phyloP scores from a whole-genome alignment of 352 stramenopile species.

The Phytophthora pisi region DNA sequence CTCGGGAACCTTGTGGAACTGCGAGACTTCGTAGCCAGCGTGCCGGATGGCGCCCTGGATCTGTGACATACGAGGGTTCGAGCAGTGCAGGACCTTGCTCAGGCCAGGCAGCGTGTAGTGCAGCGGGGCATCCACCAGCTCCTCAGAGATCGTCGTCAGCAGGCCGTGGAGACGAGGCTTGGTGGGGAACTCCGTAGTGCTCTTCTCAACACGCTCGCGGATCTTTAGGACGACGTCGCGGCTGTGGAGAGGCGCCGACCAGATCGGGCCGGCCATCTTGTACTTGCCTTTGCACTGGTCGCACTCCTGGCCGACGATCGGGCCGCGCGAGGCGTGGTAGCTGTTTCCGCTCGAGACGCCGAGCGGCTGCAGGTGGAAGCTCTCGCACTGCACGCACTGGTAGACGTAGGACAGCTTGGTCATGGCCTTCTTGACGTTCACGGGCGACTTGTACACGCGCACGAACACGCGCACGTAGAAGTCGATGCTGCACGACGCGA shows the following conservation, averaged over 20 bases:
- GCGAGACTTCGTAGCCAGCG: slow-evolving; percentile 96
- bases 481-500: slow-evolving; percentile 98
- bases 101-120: slow-evolving; percentile 97
- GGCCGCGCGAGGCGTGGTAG: slow-evolving; percentile 81
- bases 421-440: slow-evolving; percentile 94
- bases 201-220: slow-evolving; percentile 77
- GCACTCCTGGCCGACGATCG: slow-evolving; percentile 71
- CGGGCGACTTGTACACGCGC: slow-evolving; percentile 96
- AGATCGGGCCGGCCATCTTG: slow-evolving; percentile 97
- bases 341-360: slow-evolving; percentile 88
- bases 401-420: slow-evolving; percentile 90
- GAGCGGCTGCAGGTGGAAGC: slow-evolving; percentile 96
- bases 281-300: slow-evolving; percentile 86
- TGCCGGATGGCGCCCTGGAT: slow-evolving; percentile 95
- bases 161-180: slow-evolving; percentile 94
- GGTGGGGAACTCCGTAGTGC: slow-evolving; percentile 90
- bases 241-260: slow-evolving; percentile 97
- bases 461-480: slow-evolving; percentile 99
- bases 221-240: slow-evolving; percentile 86
- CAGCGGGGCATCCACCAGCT: slow-evolving; percentile 95
- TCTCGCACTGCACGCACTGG: slow-evolving; percentile 96
- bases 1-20: slow-evolving; percentile 98
- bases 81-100: slow-evolving; percentile 93
- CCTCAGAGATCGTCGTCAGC: slow-evolving; percentile 95
- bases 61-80: slow-evolving; percentile 93